Base-by-base conservation (phyloP, 441 rosid species). In the Populus hybrid region DNA sequence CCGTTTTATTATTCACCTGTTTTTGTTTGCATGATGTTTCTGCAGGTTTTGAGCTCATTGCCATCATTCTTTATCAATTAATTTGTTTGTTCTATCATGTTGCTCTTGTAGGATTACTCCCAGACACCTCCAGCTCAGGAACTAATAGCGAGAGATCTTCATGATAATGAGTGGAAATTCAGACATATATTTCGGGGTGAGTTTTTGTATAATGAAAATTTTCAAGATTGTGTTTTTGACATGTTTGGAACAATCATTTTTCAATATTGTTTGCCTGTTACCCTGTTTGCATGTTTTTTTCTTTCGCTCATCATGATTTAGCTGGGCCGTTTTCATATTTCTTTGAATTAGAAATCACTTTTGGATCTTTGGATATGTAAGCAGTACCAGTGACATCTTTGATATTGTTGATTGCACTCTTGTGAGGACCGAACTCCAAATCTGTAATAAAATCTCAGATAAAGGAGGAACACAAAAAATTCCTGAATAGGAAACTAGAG, bases 131-230 rank as follows among this genome's bases (percentile, higher is more conserved):
- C 94, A 36, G 86, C 84, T 14, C 94, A 88, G 73, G 94, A 90
- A 81, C 70, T 90, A 73, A 82, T 87, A 77, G 91, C 94, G 7
- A 88, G 85, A 84, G 94, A 90, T 81, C 94, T 90, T 72, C 94
- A 90, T 82, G 91, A 90, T 76, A 83, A 82, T 78, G 94, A 90
- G 74, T 90, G 94, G 94, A 90, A 90, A 81, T 90, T 90, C 81
- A 82, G 91, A 80, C 93, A 90, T 83, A 87, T 90, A 83, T 90
- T 90, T 79, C 82, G 94, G 14, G 94, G 94, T 88, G 35, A 81
- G 76, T 76, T 80, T 30, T 75, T 66, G 69, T 24, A 24, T 11
- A 12, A 5, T 5, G 18, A 28, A 26, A 65, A 10, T 24, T 10
- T 65, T 65, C 16, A 24, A 24, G 32, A 65, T 65, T 65, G 68